phyloP scores from a whole-genome alignment of 192 early-diverging fungal genomes.

The Lobulomyces angularis region DNA sequence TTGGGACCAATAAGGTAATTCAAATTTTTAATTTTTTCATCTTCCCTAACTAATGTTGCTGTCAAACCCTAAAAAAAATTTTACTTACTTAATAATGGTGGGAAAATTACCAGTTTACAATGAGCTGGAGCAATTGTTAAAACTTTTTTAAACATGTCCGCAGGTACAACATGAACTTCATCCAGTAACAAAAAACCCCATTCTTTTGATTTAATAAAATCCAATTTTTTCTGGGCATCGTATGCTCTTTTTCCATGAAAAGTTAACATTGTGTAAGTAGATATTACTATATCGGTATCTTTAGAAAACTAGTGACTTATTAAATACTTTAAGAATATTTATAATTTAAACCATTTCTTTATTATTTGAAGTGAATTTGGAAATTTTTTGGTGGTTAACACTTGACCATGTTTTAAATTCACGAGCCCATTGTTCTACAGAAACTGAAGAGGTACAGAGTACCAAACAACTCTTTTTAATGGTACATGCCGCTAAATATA shows the following conservation, averaged over 20 bases:
- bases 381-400: slow-evolving; percentile 83
- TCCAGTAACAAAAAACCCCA: slow-evolving; percentile 97
- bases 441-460: slow-evolving; percentile 86
- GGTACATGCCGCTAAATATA: slow-evolving; percentile 93
- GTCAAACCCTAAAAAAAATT: slow-evolving; percentile 39
- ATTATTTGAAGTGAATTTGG: slow-evolving; percentile 82
- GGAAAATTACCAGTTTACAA: slow-evolving; percentile 83
- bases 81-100: slow-evolving; percentile 6
- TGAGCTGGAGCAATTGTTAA: slow-evolving; percentile 85
- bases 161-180: slow-evolving; percentile 98
- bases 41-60: slow-evolving; percentile 95
- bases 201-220: slow-evolving; percentile 76
- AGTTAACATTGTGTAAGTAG: slow-evolving; percentile 95
- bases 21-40: slow-evolving; percentile 92
- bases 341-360: slow-evolving; percentile 54
- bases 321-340: slow-evolving; percentile 1
- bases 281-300: slow-evolving; percentile 85
- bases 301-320: slow-evolving; percentile 53
- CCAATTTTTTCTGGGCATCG: slow-evolving; percentile 90
- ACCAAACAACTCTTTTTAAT: slow-evolving; percentile 90
- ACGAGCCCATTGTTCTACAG: slow-evolving; percentile 96
- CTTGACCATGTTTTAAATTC: slow-evolving; percentile 95
- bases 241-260: slow-evolving; percentile 85
- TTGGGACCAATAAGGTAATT: slow-evolving; percentile 99
- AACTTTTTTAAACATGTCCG: slow-evolving; percentile 87